Evolutionary conservation across 257 asterid species (phyloP), one percentile per base, ranked within the genome.

Genomic region (Schizonepeta tenuifolia): DNA sequence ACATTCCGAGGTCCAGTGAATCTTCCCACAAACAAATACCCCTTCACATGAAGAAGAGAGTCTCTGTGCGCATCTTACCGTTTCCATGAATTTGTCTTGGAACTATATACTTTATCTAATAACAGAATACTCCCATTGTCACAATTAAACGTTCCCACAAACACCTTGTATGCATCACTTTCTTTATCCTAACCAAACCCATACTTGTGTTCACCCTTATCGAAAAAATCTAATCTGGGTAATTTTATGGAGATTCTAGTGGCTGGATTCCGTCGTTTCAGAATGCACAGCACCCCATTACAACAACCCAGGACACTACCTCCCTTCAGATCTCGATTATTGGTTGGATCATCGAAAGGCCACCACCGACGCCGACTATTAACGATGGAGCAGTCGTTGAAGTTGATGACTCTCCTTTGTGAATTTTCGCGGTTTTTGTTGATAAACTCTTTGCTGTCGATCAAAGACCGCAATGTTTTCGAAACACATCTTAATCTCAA

Each of bases 1-100:
- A 2, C 13, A 2, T 10, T 11, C 5, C 4, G 13, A 5, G 2
- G 10, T 26, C 88, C 90, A 87, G 72, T 86, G 87, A 51, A 86
- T 76, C 74, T 77, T 82, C 5, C 91, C 92, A 61, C 64, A 58
- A 2, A 22, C 84, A 64, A 58, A 85, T 6, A 59, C 68, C 2
- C 83, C 86, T 63, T 54, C 43, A 71, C 61, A n/a, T 7, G 65
- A 33, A 51, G 26, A 24, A 24, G 26, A 24, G 2, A 24, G 26
- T 24, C 26, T 24, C 26, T 2, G 1, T 2, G 26, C 26, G 26
- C 26, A 24, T 24, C 26, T 24, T 2, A 24, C 26, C 2, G 26
- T 24, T 24, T 76, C 89, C 90, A 83, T 11, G 80, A 78, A 76
- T 79, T 65, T 0, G 55, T 17, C 35, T 73, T 83, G 35, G 75